A percentile compares a stretch with the other conserved stretches of the same genome.
phyloP scores from a whole-genome alignment of 345 rosid species.

The Carallia pectinifolia region DNA sequence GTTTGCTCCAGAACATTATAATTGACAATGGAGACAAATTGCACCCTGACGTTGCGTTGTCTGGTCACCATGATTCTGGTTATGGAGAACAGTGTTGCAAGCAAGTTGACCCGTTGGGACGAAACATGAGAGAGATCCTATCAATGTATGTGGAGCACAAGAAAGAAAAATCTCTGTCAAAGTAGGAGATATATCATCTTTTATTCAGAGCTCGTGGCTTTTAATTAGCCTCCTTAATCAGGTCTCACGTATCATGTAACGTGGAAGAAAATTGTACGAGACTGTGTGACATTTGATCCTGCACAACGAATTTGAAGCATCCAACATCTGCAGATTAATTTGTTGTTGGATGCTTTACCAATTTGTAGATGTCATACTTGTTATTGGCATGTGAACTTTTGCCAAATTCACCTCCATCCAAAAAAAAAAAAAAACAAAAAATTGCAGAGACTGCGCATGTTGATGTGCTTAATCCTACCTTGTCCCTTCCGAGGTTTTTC shows the following conservation, averaged over 20 bases:
- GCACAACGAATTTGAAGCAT: too few species aligned
- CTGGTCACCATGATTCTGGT: conserved; percentile 70
- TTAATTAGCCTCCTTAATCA: background rate
- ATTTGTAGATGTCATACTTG: too few species aligned
- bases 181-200: background rate
- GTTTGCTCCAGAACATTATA: conserved; percentile 80
- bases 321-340: too few species aligned
- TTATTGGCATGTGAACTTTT: too few species aligned
- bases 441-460: too few species aligned
- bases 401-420: too few species aligned
- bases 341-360: too few species aligned
- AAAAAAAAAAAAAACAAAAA: too few species aligned
- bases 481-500: too few species aligned
- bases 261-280: too few species aligned
- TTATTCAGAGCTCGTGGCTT: background rate
- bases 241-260: background rate
- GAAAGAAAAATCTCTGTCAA: conserved; percentile 21
- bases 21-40: conserved; percentile 71
- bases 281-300: too few species aligned
- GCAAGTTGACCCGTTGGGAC: conserved; percentile 62
- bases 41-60: conserved; percentile 62
- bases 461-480: too few species aligned
- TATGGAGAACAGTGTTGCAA: conserved; percentile 60
- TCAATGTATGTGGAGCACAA: conserved; percentile 44
- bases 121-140: conserved; percentile 49